These are phyloP conservation scores for Martensiomyces pterosporus DNA, from an alignment of 192 early-diverging fungal species.

Conservation along the genomic window DNA sequence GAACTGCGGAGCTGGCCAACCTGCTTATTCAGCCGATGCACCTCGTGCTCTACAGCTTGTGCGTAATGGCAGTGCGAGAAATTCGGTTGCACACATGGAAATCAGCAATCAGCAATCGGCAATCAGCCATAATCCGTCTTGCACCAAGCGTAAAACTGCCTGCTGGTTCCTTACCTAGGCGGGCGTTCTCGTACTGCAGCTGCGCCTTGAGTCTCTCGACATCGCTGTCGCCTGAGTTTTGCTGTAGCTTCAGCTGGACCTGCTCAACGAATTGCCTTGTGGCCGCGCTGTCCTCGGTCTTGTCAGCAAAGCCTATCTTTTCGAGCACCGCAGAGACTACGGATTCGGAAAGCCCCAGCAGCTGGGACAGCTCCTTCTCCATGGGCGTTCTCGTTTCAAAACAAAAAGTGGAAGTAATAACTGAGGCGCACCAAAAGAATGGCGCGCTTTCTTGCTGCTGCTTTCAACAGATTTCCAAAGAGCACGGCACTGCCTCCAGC, in stretches of 20 bases:
- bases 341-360: slow-evolving; percentile 25
- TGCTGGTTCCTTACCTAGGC: slow-evolving; percentile 47
- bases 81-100: not conserved
- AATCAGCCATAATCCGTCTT: too few species aligned
- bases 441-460: too few species aligned
- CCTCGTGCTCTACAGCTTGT: slow-evolving; percentile 27
- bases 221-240: slow-evolving; percentile 5
- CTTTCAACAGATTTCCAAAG: too few species aligned
- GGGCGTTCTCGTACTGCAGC: slow-evolving; percentile 44
- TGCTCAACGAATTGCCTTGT: slow-evolving; percentile 12
- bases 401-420: not conserved
- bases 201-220: slow-evolving; percentile 26
- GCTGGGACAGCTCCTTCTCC: slow-evolving; percentile 22
- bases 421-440: not conserved
- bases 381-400: slow-evolving; percentile 4
- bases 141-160: too few species aligned
- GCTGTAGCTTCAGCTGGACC: slow-evolving; percentile 15
- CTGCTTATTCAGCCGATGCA: slow-evolving; percentile 38
- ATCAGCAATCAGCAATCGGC: too few species aligned
- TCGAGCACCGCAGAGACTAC: slow-evolving; percentile 16
- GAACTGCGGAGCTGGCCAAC: slow-evolving; percentile 33
- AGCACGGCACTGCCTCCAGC: too few species aligned
- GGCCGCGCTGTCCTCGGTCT: slow-evolving; percentile 1
- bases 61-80: not conserved
- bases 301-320: slow-evolving; percentile 26